Base-by-base conservation (phyloP, 352 stramenopile genomes). In the Phytophthora citrophthora region DNA sequence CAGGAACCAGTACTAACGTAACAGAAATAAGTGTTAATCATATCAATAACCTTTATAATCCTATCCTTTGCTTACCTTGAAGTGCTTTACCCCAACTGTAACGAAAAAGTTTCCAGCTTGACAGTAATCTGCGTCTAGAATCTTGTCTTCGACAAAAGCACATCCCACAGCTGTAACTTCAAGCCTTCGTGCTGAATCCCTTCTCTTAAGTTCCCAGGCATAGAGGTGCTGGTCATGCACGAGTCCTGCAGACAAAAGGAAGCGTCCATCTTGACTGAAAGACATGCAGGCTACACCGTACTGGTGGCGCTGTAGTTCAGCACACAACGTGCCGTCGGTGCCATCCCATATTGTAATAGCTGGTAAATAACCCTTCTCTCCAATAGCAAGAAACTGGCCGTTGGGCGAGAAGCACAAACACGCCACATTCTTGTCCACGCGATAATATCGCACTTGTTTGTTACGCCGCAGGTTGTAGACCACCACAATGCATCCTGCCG, bases 371-470 rank as follows among this genome's bases (percentile, higher is more conserved):
- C 90, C 89, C 72, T 91, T 90, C 70, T 97, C 87, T n/a, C 89
- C 88, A 31, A 96, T 94, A 5, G 89, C 90, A 4, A 97, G 70
- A 64, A 83, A 94, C 54, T 90, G 85, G 7, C 90, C 90, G 26
- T 80, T 94, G 24, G 76, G 79, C 39, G 90, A 96, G 70, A 96
- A 97, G 54, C 75, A 81, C 18, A 96, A 58, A 47, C 88, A 91
- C 27, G 84, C 65, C n/a, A 97, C 89, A 16, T 61, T 70, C 51
- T 95, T 95, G 62, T 95, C 87, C 2, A 94, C 88, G 43, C 88
- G 88, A 67, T 96, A 96, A 71, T 96, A 97, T 3, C 86, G 79
- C 58, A 93, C 81, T 41, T 97, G 90, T 40, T 94, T 95, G 69
- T 95, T 90, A 34, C 88, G 69, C 0, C 86, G 71, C 24, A 93